phyloP scores from a whole-genome alignment of 176 grass and related monocot genomes.

The Eragrostis curvula region DNA sequence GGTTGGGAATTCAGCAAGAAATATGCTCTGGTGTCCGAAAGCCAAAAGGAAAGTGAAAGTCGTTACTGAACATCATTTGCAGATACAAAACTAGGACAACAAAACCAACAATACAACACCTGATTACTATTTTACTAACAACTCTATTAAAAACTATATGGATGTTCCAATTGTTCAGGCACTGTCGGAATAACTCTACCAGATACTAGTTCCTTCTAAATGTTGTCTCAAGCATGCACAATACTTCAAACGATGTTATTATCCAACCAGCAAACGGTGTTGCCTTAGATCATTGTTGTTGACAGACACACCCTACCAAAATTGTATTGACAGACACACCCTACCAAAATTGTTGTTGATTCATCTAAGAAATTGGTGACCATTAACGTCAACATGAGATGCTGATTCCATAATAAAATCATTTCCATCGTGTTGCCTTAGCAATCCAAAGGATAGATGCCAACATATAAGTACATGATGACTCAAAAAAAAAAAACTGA shows the following conservation, averaged over 20 bases:
- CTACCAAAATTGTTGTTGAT: background rate
- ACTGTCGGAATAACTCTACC: background rate
- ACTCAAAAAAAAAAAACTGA: background rate
- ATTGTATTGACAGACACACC: no score
- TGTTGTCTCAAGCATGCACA: background rate
- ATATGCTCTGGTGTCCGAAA: no score
- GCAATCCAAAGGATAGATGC: background rate
- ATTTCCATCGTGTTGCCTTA: background rate
- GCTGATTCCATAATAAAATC: background rate
- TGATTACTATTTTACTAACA: background rate
- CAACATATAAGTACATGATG: background rate
- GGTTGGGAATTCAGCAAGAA: no score
- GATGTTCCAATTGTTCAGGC: background rate
- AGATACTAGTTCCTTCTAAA: background rate
- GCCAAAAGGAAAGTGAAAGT: no score
- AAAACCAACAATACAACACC: background rate
- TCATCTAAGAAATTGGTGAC: background rate
- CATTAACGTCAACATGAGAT: conserved; percentile 19
- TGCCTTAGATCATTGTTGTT: no score
- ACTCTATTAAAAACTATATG: background rate
- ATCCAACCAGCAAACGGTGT: background rate
- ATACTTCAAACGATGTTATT: background rate
- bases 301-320: no score
- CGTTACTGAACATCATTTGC: no score
- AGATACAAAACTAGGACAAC: no score